phyloP scores from a whole-genome alignment of 2,329 filamentous ascomycete species.

The Claviceps arundinis region DNA sequence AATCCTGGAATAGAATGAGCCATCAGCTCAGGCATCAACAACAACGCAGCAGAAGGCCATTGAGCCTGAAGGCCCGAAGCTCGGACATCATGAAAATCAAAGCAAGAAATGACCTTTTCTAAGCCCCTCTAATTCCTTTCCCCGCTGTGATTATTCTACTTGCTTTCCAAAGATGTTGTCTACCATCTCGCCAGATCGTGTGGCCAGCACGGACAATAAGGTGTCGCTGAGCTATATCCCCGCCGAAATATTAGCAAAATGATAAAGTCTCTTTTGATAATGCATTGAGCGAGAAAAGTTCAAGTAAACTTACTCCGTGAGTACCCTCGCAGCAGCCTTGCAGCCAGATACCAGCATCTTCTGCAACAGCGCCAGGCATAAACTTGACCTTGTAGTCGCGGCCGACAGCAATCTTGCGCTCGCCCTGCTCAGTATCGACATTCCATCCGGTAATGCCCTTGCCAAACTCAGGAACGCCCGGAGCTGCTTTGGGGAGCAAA shows the following conservation, averaged over 20 bases:
- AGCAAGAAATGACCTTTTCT: no score
- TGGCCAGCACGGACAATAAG: slow-evolving; percentile 64
- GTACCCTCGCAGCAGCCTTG: slow-evolving; percentile 90
- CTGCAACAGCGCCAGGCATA: slow-evolving; percentile 50
- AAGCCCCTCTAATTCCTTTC: not conserved
- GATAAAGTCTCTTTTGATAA: not conserved
- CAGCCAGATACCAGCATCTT: slow-evolving; percentile 71
- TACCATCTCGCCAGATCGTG: slow-evolving; percentile 66
- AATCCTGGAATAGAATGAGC: no score
- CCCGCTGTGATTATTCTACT: not conserved
- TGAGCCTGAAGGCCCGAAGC: no score
- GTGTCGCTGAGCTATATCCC: slow-evolving; percentile 57
- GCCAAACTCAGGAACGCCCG: slow-evolving; percentile 15
- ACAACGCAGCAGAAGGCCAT: no score
- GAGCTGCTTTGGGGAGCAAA: slow-evolving; percentile 46
- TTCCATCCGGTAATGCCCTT: slow-evolving; percentile 28
- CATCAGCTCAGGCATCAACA: no score
- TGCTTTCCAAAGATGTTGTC: slow-evolving; percentile 50
- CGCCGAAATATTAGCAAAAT: slow-evolving; percentile 1
- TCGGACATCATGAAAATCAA: not conserved
- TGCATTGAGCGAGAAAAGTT: not conserved
- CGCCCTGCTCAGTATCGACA: slow-evolving; percentile 23
- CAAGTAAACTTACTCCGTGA: slow-evolving; percentile 59
- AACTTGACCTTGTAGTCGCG: slow-evolving; percentile 73
- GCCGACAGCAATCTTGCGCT: slow-evolving; percentile 48